Base-by-base conservation (phyloP, 345 rosid genomes). In the Diplotaxis tenuifolia region DNA sequence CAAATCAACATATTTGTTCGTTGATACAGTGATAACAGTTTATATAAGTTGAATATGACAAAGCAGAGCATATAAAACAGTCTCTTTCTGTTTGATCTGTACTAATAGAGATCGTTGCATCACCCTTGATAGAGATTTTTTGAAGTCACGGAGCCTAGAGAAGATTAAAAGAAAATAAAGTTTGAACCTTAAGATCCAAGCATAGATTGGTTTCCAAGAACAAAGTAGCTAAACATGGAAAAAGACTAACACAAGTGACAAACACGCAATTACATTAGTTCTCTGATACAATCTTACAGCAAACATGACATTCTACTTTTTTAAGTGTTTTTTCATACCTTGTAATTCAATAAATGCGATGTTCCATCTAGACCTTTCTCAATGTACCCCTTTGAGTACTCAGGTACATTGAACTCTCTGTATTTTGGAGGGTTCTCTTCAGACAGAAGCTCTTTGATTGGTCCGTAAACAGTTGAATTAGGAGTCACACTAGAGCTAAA, bases 391-490 rank as follows among this genome's bases (percentile, higher is more conserved):
- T 57, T 62, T 1, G 74, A 11, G 64, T 68, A 79, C 27, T 85
- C 86, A 34, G 49, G 62, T 21, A 69, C 5, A 1, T 68, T 62
- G 45, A 56, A 53, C 7, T 69, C 62, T 72, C 58, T 40, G 53
- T 81, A 83, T 18, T 62, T 67, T 6, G 82, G 82, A 36, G 78
- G 83, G 47, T 75, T 83, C 11, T 75, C 83, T 36, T 79, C 80
- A 0, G 83, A 85, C n/a, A 75, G 1, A 40, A 77, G 65, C 69
- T 85, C 88, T 53, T 77, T 77, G 38, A 83, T 77, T 10, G 88
- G 84, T 56, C 86, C 86, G 28, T 79, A 81, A 28, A 66, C 10
- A 31, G 45, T 72, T 1, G 62, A 9, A 7, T 47, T 63, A 9
- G 65, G 14, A 29, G 14, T 16, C 19, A 65, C 4, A 21, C 53